A percentile compares a stretch with the other conserved stretches of the same genome.
Conservation (phyloP, 2,329 filamentous ascomycete species). For the Sarocladium brachiariae region DNA sequence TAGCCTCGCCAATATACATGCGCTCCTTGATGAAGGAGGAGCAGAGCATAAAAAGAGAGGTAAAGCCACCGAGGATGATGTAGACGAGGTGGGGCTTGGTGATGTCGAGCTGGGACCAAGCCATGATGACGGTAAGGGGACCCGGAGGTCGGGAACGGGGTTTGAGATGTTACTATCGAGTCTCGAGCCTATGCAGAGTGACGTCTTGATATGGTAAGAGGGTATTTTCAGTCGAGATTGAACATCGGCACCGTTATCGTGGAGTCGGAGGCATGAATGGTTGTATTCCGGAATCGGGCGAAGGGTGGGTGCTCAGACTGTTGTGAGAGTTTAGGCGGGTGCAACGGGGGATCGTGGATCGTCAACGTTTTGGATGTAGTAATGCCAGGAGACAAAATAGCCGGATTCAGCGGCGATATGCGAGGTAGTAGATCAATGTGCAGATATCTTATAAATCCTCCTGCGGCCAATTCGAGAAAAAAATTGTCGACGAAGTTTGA, state of each 20-base stretch:
- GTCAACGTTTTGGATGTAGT: no score
- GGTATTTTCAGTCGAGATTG: slow-evolving; percentile 3
- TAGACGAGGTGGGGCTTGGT: slow-evolving; percentile 97
- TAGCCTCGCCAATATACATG: slow-evolving; percentile 97
- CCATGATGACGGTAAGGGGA: slow-evolving; percentile 42
- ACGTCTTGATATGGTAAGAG: not conserved
- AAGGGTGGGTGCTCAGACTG: not conserved
- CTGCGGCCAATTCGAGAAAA: not conserved
- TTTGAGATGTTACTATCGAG: not conserved
- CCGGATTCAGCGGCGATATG: no score
- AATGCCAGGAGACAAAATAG: no score
- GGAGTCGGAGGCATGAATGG: not conserved
- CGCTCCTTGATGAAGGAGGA: slow-evolving; percentile 98
- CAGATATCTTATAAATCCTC: no score
- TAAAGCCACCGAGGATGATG: slow-evolving; percentile 96
- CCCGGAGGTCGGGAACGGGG: slow-evolving; percentile 2
- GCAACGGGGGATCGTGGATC: no score
- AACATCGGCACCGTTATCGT: not conserved
- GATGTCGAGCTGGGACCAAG: slow-evolving; percentile 74
- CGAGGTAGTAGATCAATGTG: not conserved
- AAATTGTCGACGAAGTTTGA: not conserved
- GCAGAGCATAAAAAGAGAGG: slow-evolving; percentile 95
- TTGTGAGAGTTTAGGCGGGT: not conserved
- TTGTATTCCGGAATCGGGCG: not conserved
- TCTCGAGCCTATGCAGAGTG: not conserved